These are phyloP conservation scores for Parathielavia appendiculata DNA, from an alignment of 495 filamentous ascomycete genomes.

Conservation along the genomic window DNA sequence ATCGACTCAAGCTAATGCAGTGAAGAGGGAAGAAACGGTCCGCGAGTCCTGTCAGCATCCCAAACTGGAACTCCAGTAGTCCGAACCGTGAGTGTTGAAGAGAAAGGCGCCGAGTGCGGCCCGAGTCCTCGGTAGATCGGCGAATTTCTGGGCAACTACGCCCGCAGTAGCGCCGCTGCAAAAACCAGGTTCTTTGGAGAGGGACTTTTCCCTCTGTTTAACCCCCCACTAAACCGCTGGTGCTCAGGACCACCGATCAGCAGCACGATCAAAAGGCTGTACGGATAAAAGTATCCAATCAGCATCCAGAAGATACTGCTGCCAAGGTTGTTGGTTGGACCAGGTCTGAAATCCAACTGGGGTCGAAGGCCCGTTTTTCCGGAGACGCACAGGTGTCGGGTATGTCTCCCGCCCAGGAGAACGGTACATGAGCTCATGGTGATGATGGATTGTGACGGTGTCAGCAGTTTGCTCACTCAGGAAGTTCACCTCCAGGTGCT, in stretches of 20 bases:
- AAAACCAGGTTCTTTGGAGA: neutral
- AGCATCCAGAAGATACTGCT: neutral
- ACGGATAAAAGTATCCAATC: neutral
- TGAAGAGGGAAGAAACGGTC: neutral
- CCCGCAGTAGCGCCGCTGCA: constrained; percentile 14
- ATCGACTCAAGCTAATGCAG: constrained; percentile 2
- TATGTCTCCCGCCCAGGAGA: no score
- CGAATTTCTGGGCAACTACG: constrained; percentile 1
- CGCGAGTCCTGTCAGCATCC: no score
- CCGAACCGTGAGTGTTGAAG: neutral
- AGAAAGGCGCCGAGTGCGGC: constrained; percentile 15
- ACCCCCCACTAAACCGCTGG: neutral
- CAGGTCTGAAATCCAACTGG: neutral
- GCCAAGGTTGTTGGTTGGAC: neutral
- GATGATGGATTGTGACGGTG: no score
- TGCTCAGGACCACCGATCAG: neutral
- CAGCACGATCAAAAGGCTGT: neutral
- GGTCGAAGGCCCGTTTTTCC: no score
- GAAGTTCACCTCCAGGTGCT: no score
- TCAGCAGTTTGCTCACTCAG: no score
- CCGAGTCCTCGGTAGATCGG: constrained; percentile 11
- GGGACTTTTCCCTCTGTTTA: neutral
- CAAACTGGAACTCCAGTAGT: no score
- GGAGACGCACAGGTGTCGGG: no score
- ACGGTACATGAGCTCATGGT: no score